These are phyloP conservation scores for Alectoria sarmentosa DNA, from an alignment of 495 filamentous ascomycete species.

Conservation along the genomic window DNA sequence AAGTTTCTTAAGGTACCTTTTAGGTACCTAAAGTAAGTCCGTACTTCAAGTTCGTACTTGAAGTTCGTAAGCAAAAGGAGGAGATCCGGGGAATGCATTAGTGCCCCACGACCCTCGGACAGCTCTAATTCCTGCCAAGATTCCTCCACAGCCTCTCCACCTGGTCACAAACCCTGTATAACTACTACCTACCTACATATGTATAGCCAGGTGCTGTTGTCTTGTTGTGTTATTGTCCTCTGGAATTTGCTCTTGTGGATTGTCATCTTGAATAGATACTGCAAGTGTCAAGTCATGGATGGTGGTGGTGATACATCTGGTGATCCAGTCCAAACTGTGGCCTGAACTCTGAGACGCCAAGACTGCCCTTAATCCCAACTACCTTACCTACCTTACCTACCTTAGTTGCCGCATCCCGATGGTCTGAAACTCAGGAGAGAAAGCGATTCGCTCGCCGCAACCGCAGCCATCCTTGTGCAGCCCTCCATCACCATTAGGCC, in stretches of 20 bases:
- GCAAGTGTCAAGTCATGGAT: background rate
- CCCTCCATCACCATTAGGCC: no score
- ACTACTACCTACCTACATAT: no score
- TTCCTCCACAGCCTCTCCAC: background rate
- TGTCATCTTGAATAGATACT: no score
- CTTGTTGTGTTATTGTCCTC: no score
- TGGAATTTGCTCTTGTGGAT: no score
- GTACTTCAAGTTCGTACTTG: no score
- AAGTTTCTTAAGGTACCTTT: background rate
- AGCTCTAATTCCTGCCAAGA: background rate
- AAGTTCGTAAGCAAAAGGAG: no score
- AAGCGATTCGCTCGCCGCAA: conserved; percentile 3
- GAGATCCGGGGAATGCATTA: conserved; percentile 6
- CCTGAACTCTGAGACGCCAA: conserved; percentile 1
- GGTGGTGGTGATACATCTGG: background rate
- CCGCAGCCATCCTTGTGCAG: background rate
- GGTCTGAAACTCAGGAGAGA: background rate
- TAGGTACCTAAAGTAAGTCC: background rate
- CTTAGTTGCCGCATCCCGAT: no score
- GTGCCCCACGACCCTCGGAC: background rate
- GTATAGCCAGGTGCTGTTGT: no score
- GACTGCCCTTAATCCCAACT: background rate
- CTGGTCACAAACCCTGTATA: no score
- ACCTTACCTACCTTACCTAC: no score
- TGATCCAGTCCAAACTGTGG: conserved; percentile 1